Evolutionary conservation across 164 flowering plant species (phyloP), one percentile per base, ranked within the genome.

Genomic region (Piper betle): DNA sequence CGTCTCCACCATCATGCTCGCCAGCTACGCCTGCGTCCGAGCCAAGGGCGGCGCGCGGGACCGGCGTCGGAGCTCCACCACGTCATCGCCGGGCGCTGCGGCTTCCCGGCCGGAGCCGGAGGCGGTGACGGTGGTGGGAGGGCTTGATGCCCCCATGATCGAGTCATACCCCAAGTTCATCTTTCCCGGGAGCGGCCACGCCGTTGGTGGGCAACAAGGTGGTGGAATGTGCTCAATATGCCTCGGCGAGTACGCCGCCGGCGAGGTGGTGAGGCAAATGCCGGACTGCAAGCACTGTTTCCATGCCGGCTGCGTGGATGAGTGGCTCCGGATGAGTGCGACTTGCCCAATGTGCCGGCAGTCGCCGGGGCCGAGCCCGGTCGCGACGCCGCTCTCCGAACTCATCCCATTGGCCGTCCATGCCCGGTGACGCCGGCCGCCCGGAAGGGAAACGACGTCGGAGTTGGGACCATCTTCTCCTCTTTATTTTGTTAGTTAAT

Each of bases 241-340:
- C 59, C 56, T 83, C 59, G 64, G 76, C 3, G 83, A 85, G 40
- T 85, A 80, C 61, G 37, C 58, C 57, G 69, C 71, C 1, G 72
- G 72, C 57, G 86, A 85, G 5, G 62, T 68, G 1, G 16, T 85
- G 4, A 70, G 80, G 66, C 68, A 68, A 38, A 67, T 85, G 15
- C 87, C 91, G 0, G 81, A 76, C 3, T 85, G 91, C 69, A 63
- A 69, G 48, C 91, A 83, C 65, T 79, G 73, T 62, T 85, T 83
- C 69, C 91, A 85, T 56, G 79, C 70, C 0, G 59, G 64, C 43
- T 85, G 91, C 62, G 59, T 85, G 1, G 88, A 85, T 40, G 83
- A 70, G 60, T 85, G 91, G 91, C 83, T 83, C 0, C 62, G 72
- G 55, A 65, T 74, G 66, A 81, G 66, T 57, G 77, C 76, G 57